Conservation (phyloP, 2,329 filamentous ascomycete genomes). For the Talaromyces verruculosus region DNA sequence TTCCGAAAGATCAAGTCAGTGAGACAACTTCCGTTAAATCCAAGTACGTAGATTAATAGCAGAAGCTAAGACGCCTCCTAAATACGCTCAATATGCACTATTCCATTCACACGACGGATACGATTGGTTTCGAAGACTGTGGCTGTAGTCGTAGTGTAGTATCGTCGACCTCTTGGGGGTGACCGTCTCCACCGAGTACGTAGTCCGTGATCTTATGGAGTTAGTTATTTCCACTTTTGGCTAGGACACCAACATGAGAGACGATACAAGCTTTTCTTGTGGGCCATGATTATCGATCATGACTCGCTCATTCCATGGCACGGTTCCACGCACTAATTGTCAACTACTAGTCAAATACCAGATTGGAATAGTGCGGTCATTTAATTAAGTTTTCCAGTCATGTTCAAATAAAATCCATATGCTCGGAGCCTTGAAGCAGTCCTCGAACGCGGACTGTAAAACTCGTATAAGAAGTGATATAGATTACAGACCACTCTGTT, state of each 20-base stretch:
- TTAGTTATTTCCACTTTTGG: not conserved
- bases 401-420: not conserved
- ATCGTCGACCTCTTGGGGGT: not conserved
- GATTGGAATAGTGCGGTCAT: not conserved
- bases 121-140: not conserved
- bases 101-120: not conserved
- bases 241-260: not conserved
- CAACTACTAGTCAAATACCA: not conserved
- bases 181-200: not conserved
- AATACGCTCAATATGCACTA: not conserved
- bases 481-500: not conserved
- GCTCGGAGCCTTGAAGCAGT: not conserved
- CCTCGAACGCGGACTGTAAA: not conserved
- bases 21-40: not conserved
- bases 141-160: not conserved
- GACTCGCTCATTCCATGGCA: not conserved
- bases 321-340: not conserved
- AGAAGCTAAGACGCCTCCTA: not conserved
- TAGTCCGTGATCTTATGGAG: not conserved
- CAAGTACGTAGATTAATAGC: not conserved
- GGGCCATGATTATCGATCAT: not conserved
- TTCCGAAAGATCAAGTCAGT: not conserved
- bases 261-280: not conserved
- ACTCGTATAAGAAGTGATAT: not conserved
- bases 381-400: not conserved